These are phyloP conservation scores for Zymoseptoria brevis DNA, from an alignment of 2,329 filamentous ascomycete species.

Conservation along the genomic window DNA sequence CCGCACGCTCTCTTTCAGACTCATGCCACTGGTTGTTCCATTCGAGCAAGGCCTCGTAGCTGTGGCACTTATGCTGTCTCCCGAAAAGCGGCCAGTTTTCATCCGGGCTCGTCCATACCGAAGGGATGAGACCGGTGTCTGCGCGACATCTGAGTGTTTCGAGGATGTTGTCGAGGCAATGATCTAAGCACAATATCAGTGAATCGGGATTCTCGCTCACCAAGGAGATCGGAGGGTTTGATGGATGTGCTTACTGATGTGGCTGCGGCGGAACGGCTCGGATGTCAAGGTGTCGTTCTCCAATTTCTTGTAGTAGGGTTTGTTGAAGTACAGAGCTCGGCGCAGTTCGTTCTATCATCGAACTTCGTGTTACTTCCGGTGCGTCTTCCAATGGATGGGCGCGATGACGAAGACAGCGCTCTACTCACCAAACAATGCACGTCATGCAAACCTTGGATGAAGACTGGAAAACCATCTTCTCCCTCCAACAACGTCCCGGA, in stretches of 20 bases:
- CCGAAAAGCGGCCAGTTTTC: slow-evolving; percentile 5
- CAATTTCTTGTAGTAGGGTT: neutral
- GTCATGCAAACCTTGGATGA: neutral
- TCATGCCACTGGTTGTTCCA: neutral
- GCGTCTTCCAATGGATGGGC: too few relatives aligned
- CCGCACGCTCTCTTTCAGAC: too few relatives aligned
- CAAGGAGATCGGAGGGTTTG: too few relatives aligned
- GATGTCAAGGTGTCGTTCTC: neutral
- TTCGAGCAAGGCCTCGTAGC: slow-evolving; percentile 5
- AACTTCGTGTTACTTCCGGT: too few relatives aligned
- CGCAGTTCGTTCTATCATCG: neutral
- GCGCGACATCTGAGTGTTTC: slow-evolving; percentile 3
- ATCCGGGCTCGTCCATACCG: neutral
- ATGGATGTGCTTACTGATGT: neutral
- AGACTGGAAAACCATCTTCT: neutral
- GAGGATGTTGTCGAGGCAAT: slow-evolving; percentile 5
- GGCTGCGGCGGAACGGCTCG: neutral
- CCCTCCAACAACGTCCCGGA: neutral
- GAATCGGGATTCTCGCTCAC: too few relatives aligned
- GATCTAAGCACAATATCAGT: neutral
- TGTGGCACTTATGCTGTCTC: slow-evolving; percentile 8
- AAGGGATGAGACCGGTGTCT: neutral
- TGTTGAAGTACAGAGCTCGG: neutral
- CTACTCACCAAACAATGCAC: neutral
- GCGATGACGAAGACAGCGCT: too few relatives aligned